These are phyloP conservation scores for Acacia pycnantha DNA, from an alignment of 331 rosid genomes.

Conservation along the genomic window DNA sequence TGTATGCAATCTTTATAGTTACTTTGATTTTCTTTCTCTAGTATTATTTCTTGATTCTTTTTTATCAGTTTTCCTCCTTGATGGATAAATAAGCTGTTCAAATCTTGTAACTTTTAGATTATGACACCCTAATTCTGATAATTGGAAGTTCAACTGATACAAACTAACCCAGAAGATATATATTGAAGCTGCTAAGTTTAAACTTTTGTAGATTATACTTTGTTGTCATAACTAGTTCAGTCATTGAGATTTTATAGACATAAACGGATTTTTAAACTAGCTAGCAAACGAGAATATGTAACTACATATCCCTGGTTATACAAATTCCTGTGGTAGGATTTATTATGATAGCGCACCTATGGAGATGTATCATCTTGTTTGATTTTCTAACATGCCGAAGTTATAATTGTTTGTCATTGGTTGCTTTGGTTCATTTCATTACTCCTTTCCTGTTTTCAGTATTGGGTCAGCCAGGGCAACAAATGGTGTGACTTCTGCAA, in stretches of 20 bases:
- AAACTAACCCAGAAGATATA: background rate
- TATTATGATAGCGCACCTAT: background rate
- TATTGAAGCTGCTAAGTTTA: background rate
- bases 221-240: background rate
- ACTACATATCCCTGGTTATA: background rate
- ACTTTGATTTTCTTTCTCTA: background rate
- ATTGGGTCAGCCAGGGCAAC: conserved; percentile 99
- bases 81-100: background rate
- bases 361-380: background rate
- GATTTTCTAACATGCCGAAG: background rate
- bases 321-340: background rate
- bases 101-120: background rate
- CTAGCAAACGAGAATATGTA: background rate
- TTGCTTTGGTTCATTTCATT: background rate
- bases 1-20: background rate
- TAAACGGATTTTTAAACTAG: background rate
- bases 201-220: background rate
- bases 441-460: conserved; percentile 46
- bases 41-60: background rate
- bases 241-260: background rate
- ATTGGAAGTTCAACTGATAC: background rate
- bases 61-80: background rate
- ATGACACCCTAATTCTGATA: background rate
- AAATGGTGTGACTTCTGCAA: conserved; percentile 99
- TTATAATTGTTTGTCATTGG: background rate